These are phyloP conservation scores for Talaromyces sp. DNA, from an alignment of 2,329 filamentous ascomycete genomes.

Conservation along the genomic window DNA sequence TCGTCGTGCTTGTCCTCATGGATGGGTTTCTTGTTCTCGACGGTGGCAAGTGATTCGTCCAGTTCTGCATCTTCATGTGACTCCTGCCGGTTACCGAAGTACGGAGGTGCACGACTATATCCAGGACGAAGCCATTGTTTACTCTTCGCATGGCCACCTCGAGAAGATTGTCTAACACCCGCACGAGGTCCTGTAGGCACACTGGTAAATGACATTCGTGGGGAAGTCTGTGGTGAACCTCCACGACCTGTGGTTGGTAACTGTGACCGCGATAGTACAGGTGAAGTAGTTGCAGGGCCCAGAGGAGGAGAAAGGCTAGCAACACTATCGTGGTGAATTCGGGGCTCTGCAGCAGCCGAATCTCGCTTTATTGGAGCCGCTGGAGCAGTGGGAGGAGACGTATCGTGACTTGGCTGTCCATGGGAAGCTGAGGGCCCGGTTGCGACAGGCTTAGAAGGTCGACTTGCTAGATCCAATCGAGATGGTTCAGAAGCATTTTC, in stretches of 20 bases:
- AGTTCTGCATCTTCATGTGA: slow-evolving; percentile 26
- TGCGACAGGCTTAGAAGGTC: slow-evolving; percentile 20
- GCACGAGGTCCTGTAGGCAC: slow-evolving; percentile 41
- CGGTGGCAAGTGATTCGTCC: background rate
- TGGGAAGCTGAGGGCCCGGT: slow-evolving; percentile 16
- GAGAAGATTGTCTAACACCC: slow-evolving; percentile 30
- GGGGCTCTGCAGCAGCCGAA: slow-evolving; percentile 19
- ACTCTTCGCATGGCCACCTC: slow-evolving; percentile 32
- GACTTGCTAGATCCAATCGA: slow-evolving; percentile 25
- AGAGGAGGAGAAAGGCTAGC: slow-evolving; percentile 10
- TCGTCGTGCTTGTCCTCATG: background rate
- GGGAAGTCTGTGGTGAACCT: slow-evolving; percentile 34
- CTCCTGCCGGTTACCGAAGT: slow-evolving; percentile 27
- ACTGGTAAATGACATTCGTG: slow-evolving; percentile 30
- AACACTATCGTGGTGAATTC: slow-evolving; percentile 1
- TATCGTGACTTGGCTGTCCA: slow-evolving; percentile 24
- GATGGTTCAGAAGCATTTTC: slow-evolving; percentile 21
- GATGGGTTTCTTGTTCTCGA: background rate
- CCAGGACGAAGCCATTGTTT: slow-evolving; percentile 38
- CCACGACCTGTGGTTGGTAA: slow-evolving; percentile 24
- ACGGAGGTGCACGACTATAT: slow-evolving; percentile 25
- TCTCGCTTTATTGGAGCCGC: slow-evolving; percentile 31
- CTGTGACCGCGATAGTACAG: slow-evolving; percentile 21
- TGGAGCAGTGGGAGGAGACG: slow-evolving; percentile 34
- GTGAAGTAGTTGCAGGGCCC: slow-evolving; percentile 24